These are phyloP conservation scores for Entomortierella chlamydospora DNA, from an alignment of 192 early-diverging fungal species.

Conservation along the genomic window DNA sequence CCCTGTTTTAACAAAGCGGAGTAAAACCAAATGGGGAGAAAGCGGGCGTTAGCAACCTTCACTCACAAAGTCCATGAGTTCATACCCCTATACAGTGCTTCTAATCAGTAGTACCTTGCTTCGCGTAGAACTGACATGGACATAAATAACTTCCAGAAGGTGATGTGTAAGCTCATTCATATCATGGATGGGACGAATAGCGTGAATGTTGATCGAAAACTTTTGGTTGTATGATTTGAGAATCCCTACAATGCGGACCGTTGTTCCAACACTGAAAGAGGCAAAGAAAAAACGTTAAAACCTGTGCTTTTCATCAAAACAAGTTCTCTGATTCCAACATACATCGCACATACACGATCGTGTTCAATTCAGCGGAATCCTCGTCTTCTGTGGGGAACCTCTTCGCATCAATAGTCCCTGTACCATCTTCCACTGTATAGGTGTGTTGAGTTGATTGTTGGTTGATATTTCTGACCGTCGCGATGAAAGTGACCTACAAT, in stretches of 20 bases:
- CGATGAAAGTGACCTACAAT: slow-evolving; percentile 76
- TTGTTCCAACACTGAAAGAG: slow-evolving; percentile 64
- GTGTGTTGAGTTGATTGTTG: slow-evolving; percentile 67
- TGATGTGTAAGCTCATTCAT: slow-evolving; percentile 86
- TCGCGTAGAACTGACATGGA: slow-evolving; percentile 70
- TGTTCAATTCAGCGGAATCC: slow-evolving; percentile 15
- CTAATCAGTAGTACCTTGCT: slow-evolving; percentile 21
- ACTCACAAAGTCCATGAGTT: background rate
- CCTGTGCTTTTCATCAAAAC: background rate
- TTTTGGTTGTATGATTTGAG: slow-evolving; percentile 72
- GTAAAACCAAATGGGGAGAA: no score
- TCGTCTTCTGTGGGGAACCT: slow-evolving; percentile 67
- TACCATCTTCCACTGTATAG: slow-evolving; percentile 88
- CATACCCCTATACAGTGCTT: background rate
- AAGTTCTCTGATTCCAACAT: background rate
- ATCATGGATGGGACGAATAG: slow-evolving; percentile 72
- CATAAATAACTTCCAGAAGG: slow-evolving; percentile 73
- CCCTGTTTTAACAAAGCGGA: background rate
- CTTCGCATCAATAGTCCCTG: slow-evolving; percentile 78
- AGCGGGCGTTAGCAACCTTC: no score
- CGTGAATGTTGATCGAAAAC: slow-evolving; percentile 61
- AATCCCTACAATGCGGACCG: slow-evolving; percentile 80
- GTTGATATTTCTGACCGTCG: slow-evolving; percentile 67
- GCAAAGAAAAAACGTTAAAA: background rate
- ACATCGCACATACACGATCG: slow-evolving; percentile 18